Evolutionary conservation across 768 basidiomycete species (phyloP).

Genomic region (Aureoboletus auriporus): DNA sequence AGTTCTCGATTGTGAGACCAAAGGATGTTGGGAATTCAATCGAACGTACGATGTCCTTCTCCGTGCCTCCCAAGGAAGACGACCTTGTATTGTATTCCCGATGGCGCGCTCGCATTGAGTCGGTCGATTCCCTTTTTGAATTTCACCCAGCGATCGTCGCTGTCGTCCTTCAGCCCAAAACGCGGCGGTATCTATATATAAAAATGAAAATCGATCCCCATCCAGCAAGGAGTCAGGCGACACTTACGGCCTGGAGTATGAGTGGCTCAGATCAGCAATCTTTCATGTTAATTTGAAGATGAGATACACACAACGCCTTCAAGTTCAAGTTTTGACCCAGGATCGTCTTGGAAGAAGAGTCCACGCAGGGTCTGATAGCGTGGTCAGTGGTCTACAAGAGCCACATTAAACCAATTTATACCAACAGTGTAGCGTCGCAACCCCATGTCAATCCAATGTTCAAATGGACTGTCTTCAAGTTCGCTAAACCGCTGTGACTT

Average conservation of each 20-base stretch:
- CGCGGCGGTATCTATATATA: constrained; percentile 44
- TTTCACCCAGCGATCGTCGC: constrained; percentile 46
- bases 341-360: constrained; percentile 21
- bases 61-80: constrained; percentile 69
- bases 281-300: neutral
- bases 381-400: neutral
- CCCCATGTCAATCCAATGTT: constrained; percentile 5
- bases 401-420: neutral
- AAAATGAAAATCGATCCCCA: neutral
- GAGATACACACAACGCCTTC: constrained; percentile 10
- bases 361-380: constrained; percentile 8
- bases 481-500: no score
- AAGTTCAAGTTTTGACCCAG: neutral
- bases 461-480: neutral
- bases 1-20: constrained; percentile 37
- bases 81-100: constrained; percentile 51
- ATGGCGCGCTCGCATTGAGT: constrained; percentile 41
- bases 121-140: constrained; percentile 38
- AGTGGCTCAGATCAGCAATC: constrained; percentile 1
- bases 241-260: constrained; percentile 12
- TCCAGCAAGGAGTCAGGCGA: neutral
- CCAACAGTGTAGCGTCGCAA: constrained; percentile 16
- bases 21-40: neutral
- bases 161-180: constrained; percentile 57
- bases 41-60: constrained; percentile 61